Evolutionary conservation across 192 early-diverging fungal species (phyloP), one percentile per base, ranked within the genome.

Genomic region (Coemansia erecta): DNA sequence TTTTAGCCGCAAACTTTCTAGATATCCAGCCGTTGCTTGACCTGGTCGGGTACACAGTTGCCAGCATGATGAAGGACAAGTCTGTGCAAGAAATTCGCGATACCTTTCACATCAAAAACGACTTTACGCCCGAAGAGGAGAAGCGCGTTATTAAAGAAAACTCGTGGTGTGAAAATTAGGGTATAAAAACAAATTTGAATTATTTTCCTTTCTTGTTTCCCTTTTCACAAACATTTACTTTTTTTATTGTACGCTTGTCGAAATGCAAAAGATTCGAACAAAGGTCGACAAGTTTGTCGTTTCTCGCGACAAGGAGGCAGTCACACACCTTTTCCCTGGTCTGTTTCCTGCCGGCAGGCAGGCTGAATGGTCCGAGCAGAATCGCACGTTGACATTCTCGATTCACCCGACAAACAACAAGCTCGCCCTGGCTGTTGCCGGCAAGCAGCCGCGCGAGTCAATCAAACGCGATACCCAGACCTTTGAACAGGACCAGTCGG

Each of bases 1-100:
- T 97, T 52, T 67, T 94, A 39, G 93, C 93, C 2, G 94, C 94
- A 3, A 94, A 95, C 74, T 94, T 92, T 56, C 73, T 90, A 17
- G 89, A 89, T 60, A 88, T 90, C 61, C 88, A 85, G 65, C 82
- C 82, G 14, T 58, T 90, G 33, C 64, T 90, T 11, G 85, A 89
- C 55, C 66, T 89, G 14, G 76, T 79, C 8, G 93, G 92, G 59
- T 89, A 88, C 64, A 92, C 92, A 2, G 92, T 95, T 35, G 94
- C 92, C 8, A 91, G 91, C 61, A 95, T 94, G 87, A 89, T 95
- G 80, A 90, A 90, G 73, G 76, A 73, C 13, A 94, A 93, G 71
- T 78, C 83, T n/a, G 89, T 92, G 2, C 87, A 94, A 66, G 92
- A 95, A 66, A 92, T 95, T 56, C 75, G 94, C 17, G 81, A 81